Evolutionary conservation across 352 stramenopile genomes (phyloP).

Genomic region (Globisporangium nagaii): DNA sequence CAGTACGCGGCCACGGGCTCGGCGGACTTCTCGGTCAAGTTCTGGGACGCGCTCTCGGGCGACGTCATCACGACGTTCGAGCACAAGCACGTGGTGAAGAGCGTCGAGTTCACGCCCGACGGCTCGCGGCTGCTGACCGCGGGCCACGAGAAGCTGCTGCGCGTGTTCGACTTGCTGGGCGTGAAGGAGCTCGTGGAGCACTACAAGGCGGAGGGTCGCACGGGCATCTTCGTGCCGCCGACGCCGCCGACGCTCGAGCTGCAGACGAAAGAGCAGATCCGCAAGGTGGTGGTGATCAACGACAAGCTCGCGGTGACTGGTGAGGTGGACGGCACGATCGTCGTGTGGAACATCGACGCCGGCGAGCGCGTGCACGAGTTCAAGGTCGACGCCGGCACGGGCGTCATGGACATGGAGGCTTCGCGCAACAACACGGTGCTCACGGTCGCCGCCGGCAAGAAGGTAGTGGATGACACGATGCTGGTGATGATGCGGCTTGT

Average conservation of each 20-base stretch:
- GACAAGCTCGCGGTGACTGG: constrained; percentile 51
- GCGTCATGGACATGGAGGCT: constrained; percentile 83
- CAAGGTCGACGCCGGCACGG: constrained; percentile 56
- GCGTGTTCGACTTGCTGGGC: constrained; percentile 84
- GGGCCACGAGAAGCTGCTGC: constrained; percentile 93
- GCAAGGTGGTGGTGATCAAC: constrained; percentile 68
- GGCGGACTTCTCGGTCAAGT: constrained; percentile 94
- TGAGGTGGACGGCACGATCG: constrained; percentile 69
- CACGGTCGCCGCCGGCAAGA: constrained; percentile 91
- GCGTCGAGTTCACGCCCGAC: constrained; percentile 89
- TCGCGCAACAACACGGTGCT: constrained; percentile 65
- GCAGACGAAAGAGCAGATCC: constrained; percentile 60
- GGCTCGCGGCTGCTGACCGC: constrained; percentile 85
- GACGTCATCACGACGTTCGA: constrained; percentile 90
- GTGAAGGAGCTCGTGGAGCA: constrained; percentile 59
- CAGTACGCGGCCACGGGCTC: constrained; percentile 87
- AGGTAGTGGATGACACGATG: constrained; percentile 33
- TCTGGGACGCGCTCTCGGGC: constrained; percentile 97
- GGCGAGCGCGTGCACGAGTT: constrained; percentile 40
- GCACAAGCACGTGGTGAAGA: constrained; percentile 98
- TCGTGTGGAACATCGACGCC: constrained; percentile 61
- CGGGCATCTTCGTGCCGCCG: constrained; percentile 51
- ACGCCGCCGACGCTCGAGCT: constrained; percentile 47
- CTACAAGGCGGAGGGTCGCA: constrained; percentile 55
- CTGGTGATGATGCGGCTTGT: too few species aligned